Evolutionary conservation across 1,139 yeast species (phyloP), one percentile per base, ranked within the genome.

Genomic region (Wickerhamomyces sp.): DNA sequence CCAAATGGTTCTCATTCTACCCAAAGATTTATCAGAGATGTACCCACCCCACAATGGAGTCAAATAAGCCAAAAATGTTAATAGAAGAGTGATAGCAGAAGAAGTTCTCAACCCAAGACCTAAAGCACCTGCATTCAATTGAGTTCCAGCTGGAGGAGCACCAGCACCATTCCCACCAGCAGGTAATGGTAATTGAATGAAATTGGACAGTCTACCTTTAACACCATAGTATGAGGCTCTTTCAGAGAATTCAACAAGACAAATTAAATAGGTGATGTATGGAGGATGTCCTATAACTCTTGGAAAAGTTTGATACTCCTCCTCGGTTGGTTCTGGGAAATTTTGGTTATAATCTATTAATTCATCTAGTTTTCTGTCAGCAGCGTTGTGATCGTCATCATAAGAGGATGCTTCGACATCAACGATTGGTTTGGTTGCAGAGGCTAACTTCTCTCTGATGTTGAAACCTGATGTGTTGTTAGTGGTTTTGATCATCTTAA

Each of bases 211-310:
- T 23, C 89, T 84, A 50, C 87, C 84, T 42, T 83, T 73, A 48
- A 85, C 71, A 60, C 95, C 94, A 59, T 86, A 87, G 71, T 81
- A 87, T n/a, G 93, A 75, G 63, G 87, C 87, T 57, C 95, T 77
- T 66, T 87, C 95, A 37, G 91, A 80, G 53, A 87, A 77, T 65
- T 87, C 95, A 37, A 87, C 87, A 42, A 85, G 53, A 34, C 93
- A 90, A 43, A 87, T 86, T 47, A 84, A 72, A 80, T 86, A 87
- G 54, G 87, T 81, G 11, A 72, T 60, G 34, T 60, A 50, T 4
- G 83, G 82, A 4, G 67, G 71, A 62, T 47, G 67, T 23, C 61
- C 78, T 3, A 51, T 39, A 31, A 33, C 45, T 34, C 36, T 42
- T 36, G 50, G 52, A 9, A 57, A 44, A 6, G 52, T 49, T 5